These are phyloP conservation scores for Tricholoma matsutake DNA, from an alignment of 768 basidiomycete genomes.

Conservation along the genomic window DNA sequence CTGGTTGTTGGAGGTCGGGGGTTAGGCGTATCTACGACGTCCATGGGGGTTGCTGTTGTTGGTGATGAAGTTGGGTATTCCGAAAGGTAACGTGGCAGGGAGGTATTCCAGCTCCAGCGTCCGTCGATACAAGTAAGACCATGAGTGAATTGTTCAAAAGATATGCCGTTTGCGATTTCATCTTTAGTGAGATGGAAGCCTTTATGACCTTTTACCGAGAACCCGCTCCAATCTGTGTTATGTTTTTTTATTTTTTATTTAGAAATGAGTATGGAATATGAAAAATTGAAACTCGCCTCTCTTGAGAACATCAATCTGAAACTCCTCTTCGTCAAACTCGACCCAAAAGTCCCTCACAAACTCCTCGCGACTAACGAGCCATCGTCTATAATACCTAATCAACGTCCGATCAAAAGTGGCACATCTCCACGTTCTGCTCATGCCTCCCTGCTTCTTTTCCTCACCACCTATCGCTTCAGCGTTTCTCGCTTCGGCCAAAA, in stretches of 20 bases:
- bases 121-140: slow-evolving; percentile 20
- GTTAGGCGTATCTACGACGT: background rate
- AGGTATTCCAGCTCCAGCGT: slow-evolving; percentile 1
- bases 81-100: background rate
- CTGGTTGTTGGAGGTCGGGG: background rate
- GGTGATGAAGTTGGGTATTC: background rate
- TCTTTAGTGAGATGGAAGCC: slow-evolving; percentile 38
- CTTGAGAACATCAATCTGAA: slow-evolving; percentile 35
- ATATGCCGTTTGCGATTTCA: slow-evolving; percentile 32
- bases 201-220: slow-evolving; percentile 38
- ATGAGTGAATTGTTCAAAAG: slow-evolving; percentile 26
- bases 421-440: slow-evolving; percentile 31
- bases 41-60: background rate
- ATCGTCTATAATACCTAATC: slow-evolving; percentile 38
- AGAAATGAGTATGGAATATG: background rate
- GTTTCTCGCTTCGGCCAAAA: slow-evolving; percentile 30
- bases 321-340: slow-evolving; percentile 32
- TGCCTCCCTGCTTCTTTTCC: slow-evolving; percentile 37
- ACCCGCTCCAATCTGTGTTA: slow-evolving; percentile 36
- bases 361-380: slow-evolving; percentile 39
- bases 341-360: slow-evolving; percentile 35
- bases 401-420: slow-evolving; percentile 41
- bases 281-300: slow-evolving; percentile 25
- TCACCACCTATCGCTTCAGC: slow-evolving; percentile 24
- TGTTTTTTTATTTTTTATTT: too few species aligned